These are phyloP conservation scores for Suhomyces sp. DNA, from an alignment of 805 yeast species.

Conservation along the genomic window DNA sequence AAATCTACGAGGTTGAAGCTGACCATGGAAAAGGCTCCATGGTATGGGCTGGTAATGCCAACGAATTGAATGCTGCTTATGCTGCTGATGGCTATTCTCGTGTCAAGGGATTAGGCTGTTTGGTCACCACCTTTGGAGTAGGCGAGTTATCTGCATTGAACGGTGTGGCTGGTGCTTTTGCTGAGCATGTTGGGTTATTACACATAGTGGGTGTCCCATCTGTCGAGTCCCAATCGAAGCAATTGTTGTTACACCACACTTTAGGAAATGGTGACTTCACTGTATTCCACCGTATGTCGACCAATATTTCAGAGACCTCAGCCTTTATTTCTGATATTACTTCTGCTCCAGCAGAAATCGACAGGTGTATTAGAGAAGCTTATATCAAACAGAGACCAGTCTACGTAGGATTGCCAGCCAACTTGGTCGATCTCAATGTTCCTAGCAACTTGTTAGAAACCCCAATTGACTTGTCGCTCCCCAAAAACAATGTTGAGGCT, in stretches of 20 bases:
- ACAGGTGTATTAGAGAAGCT: slow-evolving; percentile 70
- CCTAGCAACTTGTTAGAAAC: slow-evolving; percentile 55
- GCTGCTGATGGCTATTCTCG: slow-evolving; percentile 89
- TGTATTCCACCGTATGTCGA: slow-evolving; percentile 76
- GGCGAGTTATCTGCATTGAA: slow-evolving; percentile 84
- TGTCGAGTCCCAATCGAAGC: slow-evolving; percentile 66
- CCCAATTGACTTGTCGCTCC: slow-evolving; percentile 61
- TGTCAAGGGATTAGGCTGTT: slow-evolving; percentile 69
- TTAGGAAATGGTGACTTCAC: slow-evolving; percentile 81
- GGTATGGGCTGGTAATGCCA: slow-evolving; percentile 89
- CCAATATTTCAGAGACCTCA: slow-evolving; percentile 64
- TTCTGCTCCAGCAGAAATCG: slow-evolving; percentile 69
- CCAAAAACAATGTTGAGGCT: slow-evolving; percentile 40
- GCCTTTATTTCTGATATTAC: slow-evolving; percentile 60
- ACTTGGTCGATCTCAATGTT: slow-evolving; percentile 65
- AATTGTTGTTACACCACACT: slow-evolving; percentile 76
- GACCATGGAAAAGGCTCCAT: slow-evolving; percentile 23
- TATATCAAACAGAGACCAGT: slow-evolving; percentile 75
- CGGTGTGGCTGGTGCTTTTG: slow-evolving; percentile 85
- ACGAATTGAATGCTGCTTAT: slow-evolving; percentile 84
- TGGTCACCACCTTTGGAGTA: slow-evolving; percentile 86
- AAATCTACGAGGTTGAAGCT: slow-evolving; percentile 69
- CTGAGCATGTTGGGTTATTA: slow-evolving; percentile 83
- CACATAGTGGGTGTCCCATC: slow-evolving; percentile 89
- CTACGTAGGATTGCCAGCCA: slow-evolving; percentile 79